Conservation (phyloP, 306 rosid species). For the Abrus pulchellus region DNA sequence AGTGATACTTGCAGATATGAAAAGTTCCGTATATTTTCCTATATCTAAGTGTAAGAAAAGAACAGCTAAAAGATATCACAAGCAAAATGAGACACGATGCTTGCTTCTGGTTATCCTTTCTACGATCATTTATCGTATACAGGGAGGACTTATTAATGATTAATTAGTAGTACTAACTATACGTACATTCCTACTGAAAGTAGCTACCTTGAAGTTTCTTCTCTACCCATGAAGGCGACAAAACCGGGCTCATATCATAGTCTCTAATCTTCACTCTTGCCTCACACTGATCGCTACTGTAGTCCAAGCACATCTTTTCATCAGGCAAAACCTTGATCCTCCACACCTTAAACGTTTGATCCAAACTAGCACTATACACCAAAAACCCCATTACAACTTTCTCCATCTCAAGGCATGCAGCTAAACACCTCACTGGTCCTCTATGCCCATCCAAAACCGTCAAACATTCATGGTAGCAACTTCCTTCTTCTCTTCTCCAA, state of each 20-base stretch:
- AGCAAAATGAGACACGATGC: not conserved
- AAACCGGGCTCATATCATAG: conserved; percentile 61
- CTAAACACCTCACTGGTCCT: conserved; percentile 80
- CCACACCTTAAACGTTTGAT: conserved; percentile 78
- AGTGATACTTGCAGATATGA: too few species aligned
- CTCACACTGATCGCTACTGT: conserved; percentile 32
- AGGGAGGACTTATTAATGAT: not conserved
- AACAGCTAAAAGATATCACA: not conserved
- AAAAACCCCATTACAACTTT: conserved; percentile 65
- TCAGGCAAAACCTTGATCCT: conserved; percentile 70
- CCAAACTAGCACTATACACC: conserved; percentile 78
- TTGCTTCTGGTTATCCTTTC: not conserved
- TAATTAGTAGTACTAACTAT: too few species aligned
- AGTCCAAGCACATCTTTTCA: conserved; percentile 50
- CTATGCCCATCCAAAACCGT: conserved; percentile 80
- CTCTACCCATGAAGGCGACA: conserved; percentile 82
- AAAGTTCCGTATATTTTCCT: not conserved
- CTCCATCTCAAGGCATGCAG: conserved; percentile 73
- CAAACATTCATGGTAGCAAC: conserved; percentile 77
- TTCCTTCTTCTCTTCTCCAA: conserved; percentile 75
- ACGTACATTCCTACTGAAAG: conserved; percentile 28
- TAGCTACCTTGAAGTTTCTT: conserved; percentile 62
- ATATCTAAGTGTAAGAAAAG: not conserved
- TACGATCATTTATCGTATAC: not conserved
- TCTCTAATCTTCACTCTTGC: conserved; percentile 46